phyloP scores from a whole-genome alignment of 768 basidiomycete genomes.

The Collybiopsis confluens region DNA sequence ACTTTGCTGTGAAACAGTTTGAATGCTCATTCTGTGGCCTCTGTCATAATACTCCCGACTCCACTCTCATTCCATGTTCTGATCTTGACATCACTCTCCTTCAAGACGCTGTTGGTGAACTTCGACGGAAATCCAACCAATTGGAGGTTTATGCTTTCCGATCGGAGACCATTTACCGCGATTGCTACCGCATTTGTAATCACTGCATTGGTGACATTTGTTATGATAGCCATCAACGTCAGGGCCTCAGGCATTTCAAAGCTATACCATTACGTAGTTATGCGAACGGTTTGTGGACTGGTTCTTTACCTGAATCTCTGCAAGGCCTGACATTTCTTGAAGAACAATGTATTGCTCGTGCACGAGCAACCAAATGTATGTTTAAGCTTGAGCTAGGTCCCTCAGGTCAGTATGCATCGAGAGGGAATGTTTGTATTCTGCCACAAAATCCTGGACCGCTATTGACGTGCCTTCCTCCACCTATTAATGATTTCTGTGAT shows the following conservation, averaged over 20 bases:
- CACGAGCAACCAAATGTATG: conserved; percentile 14
- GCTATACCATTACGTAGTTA: conserved; percentile 16
- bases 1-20: neutral
- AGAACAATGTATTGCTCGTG: conserved; percentile 17
- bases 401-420: conserved; percentile 15
- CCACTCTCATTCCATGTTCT: neutral
- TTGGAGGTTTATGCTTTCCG: neutral
- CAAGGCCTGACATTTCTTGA: conserved; percentile 13
- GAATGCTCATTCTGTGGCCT: conserved; percentile 12
- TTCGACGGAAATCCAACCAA: conserved; percentile 1
- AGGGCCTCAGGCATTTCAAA: neutral
- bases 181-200: conserved; percentile 4
- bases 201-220: neutral
- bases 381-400: conserved; percentile 15
- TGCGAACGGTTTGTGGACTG: conserved; percentile 20
- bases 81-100: conserved; percentile 9
- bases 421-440: conserved; percentile 18
- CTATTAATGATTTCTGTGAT: conserved; percentile 10
- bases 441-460: conserved; percentile 16
- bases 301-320: conserved; percentile 12
- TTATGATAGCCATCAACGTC: neutral
- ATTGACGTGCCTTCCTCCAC: conserved; percentile 9
- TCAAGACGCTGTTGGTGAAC: conserved; percentile 1
- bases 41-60: no score
- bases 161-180: neutral